phyloP scores from a whole-genome alignment of 768 basidiomycete genomes.

The Candolleomyces aberdarensis region DNA sequence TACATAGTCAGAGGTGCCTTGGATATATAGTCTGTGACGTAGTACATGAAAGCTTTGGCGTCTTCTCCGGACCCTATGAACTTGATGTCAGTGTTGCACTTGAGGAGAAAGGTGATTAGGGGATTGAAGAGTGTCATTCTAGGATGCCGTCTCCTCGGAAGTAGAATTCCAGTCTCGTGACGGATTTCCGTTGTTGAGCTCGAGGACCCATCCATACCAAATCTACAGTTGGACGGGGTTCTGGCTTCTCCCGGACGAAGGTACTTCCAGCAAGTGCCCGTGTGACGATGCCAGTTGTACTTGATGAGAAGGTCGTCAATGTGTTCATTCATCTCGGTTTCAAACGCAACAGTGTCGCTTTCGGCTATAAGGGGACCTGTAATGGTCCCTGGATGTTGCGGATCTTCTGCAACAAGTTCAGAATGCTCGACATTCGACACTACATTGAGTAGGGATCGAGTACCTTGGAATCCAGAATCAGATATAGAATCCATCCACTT shows the following conservation, averaged over 20 bases:
- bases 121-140: neutral
- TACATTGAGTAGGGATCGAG: too few relatives aligned
- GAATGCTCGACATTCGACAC: too few relatives aligned
- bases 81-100: conserved; percentile 9
- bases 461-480: neutral
- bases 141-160: neutral
- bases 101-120: neutral
- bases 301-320: neutral
- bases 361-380: neutral
- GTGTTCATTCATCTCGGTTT: neutral
- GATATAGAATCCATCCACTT: neutral
- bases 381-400: neutral
- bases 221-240: neutral
- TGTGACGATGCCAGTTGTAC: neutral
- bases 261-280: neutral
- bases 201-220: neutral
- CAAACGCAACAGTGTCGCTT: neutral
- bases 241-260: neutral
- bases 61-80: conserved; percentile 5
- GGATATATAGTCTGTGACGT: conserved; percentile 12
- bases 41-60: conserved; percentile 9
- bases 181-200: neutral
- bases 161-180: neutral
- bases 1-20: conserved; percentile 6
- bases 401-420: too few relatives aligned